A percentile compares a stretch with the other conserved stretches of the same genome.
phyloP scores from a whole-genome alignment of 345 rosid genomes.

The Corchorus olitorius region DNA sequence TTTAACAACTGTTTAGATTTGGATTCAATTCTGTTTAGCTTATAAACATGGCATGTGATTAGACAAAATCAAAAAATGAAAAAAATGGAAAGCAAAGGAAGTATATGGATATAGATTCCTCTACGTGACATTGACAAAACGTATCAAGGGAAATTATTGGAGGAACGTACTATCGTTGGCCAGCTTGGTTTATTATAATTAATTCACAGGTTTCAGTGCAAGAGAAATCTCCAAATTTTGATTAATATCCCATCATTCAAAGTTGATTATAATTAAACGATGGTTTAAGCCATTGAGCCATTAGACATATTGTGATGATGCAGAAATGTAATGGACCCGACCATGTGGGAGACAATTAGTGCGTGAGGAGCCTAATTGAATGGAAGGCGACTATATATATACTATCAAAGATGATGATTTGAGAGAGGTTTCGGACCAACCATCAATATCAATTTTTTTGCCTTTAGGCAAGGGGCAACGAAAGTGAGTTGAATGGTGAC shows the following conservation, averaged over 20 bases:
- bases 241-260: background rate
- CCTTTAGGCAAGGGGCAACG: background rate
- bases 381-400: background rate
- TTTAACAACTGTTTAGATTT: no score
- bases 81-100: no score
- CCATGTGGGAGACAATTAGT: conserved; percentile 8
- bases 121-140: no score
- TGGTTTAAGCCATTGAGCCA: no score
- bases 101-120: no score
- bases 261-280: background rate
- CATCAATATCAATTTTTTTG: background rate
- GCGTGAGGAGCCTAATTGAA: background rate
- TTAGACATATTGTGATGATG: background rate
- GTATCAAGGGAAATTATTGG: no score
- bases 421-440: conserved; percentile 6
- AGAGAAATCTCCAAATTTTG: background rate
- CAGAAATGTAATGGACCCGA: background rate
- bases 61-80: no score
- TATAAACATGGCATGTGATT: background rate
- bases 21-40: background rate
- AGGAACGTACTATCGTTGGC: background rate
- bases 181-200: background rate
- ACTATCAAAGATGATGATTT: background rate
- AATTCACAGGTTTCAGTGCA: background rate
- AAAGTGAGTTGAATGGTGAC: background rate